Conservation (phyloP, 2,329 filamentous ascomycete species). For the Paraconiothyrium sp. region DNA sequence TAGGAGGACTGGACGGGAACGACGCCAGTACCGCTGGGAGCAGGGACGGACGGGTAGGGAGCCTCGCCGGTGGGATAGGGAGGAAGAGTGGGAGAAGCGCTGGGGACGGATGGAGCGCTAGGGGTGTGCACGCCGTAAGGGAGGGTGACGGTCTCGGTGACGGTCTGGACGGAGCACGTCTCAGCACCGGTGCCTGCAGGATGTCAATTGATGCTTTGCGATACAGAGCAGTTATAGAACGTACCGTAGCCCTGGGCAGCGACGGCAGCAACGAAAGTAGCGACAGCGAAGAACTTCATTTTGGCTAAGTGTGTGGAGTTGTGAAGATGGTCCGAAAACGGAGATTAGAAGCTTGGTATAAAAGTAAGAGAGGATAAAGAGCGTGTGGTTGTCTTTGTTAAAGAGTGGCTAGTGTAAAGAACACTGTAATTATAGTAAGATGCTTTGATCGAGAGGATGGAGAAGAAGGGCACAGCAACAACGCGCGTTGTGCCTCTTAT, state of each 20-base stretch:
- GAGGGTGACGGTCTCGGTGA: constrained; percentile 38
- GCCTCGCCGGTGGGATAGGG: constrained; percentile 38
- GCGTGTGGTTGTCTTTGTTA: constrained; percentile 21
- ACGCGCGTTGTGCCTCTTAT: constrained; percentile 20
- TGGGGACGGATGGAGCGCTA: constrained; percentile 25
- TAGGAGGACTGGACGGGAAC: constrained; percentile 6
- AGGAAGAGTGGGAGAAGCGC: constrained; percentile 29
- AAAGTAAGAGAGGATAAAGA: constrained; percentile 27
- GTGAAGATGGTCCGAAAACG: constrained; percentile 16
- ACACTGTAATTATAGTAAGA: constrained; percentile 28
- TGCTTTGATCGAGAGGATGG: constrained; percentile 25
- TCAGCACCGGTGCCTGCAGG: constrained; percentile 25
- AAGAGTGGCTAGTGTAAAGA: constrained; percentile 44
- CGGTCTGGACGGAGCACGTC: constrained; percentile 38
- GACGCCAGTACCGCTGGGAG: neutral
- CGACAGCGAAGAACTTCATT: constrained; percentile 46
- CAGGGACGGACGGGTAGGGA: constrained; percentile 10
- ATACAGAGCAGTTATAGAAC: neutral
- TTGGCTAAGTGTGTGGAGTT: constrained; percentile 20
- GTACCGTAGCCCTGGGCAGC: constrained; percentile 32
- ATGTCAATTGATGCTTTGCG: neutral
- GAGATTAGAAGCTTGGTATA: constrained; percentile 19
- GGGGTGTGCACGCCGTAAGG: constrained; percentile 33
- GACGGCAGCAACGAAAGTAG: constrained; percentile 37
- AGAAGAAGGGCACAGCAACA: constrained; percentile 19